Conservation (phyloP, 2,329 filamentous ascomycete genomes). For the Beauveria brongniartii region DNA sequence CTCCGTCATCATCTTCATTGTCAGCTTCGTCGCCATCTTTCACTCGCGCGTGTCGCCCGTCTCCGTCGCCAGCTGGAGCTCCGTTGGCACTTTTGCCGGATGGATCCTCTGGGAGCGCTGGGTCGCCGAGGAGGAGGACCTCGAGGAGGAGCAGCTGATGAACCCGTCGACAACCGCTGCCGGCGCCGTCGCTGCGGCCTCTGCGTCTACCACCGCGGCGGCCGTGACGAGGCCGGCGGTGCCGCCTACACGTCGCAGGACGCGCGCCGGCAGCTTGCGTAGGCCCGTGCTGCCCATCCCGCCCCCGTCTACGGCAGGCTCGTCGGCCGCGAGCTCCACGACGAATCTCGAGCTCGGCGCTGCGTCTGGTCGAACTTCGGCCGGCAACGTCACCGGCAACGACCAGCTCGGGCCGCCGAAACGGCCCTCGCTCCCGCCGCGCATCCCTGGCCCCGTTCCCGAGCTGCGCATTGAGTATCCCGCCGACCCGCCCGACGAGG, state of each 20-base stretch:
- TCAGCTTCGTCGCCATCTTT: constrained; percentile 86
- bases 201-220: not conserved
- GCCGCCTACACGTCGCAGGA: constrained; percentile 21
- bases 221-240: not conserved
- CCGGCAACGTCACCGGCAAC: not conserved
- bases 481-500: constrained; percentile 24
- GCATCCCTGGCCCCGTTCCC: not conserved
- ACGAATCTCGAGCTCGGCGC: constrained; percentile 29
- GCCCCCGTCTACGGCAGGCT: constrained; percentile 15
- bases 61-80: constrained; percentile 81
- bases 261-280: constrained; percentile 30
- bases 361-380: not conserved
- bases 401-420: not conserved
- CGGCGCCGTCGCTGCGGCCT: constrained; percentile 21
- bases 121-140: constrained; percentile 62
- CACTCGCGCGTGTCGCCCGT: constrained; percentile 81
- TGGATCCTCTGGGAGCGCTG: constrained; percentile 92
- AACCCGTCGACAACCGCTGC: constrained; percentile 23
- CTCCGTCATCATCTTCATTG: constrained; percentile 88
- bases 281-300: constrained; percentile 21
- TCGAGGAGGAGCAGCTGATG: constrained; percentile 30
- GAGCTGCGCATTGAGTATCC: constrained; percentile 8
- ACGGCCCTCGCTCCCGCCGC: constrained; percentile 1
- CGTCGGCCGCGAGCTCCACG: constrained; percentile 38
- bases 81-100: constrained; percentile 71